Percentiles rank a stretch among this genome's conserved stretches.
Conservation (phyloP, 805 yeast genomes). For the Hanseniaspora singularis region DNA sequence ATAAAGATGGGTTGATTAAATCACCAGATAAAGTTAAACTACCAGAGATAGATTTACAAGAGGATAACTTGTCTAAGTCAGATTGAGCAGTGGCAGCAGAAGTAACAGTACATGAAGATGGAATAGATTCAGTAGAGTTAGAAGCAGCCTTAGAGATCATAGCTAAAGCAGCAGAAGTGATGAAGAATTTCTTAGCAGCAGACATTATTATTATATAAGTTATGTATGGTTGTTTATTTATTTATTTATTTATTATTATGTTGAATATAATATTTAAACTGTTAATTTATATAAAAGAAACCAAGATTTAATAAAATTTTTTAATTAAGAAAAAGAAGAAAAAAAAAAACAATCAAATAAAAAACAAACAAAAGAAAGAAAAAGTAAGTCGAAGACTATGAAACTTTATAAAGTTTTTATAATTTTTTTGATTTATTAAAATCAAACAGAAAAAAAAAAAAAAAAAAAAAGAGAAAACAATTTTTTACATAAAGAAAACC, state of each 20-base stretch:
- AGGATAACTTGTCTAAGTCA: constrained; percentile 59
- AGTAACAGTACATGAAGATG: constrained; percentile 55
- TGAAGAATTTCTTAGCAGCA: constrained; percentile 14
- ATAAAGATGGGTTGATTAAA: constrained; percentile 52
- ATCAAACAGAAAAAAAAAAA: too few relatives aligned
- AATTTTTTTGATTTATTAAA: too few relatives aligned
- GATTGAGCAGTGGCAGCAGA: constrained; percentile 55
- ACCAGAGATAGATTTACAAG: constrained; percentile 75
- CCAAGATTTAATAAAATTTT: too few relatives aligned
- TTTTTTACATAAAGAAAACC: too few relatives aligned
- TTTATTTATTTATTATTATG: neutral
- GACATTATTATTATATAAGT: constrained; percentile 21
- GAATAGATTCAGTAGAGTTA: constrained; percentile 38
- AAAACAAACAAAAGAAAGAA: too few relatives aligned
- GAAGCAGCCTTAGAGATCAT: constrained; percentile 34
- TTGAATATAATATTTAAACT: too few relatives aligned
- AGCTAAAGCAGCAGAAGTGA: constrained; percentile 21
- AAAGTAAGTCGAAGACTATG: too few relatives aligned
- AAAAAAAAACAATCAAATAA: too few relatives aligned
- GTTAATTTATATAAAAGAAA: too few relatives aligned
- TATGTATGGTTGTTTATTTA: constrained; percentile 4
- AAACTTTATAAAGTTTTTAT: too few relatives aligned
- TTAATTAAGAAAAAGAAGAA: too few relatives aligned
- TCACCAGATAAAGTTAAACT: constrained; percentile 55
- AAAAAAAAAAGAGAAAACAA: too few relatives aligned